Base-by-base conservation (phyloP, 2,329 filamentous ascomycete species). In the Pseudogymnoascus sp. region DNA sequence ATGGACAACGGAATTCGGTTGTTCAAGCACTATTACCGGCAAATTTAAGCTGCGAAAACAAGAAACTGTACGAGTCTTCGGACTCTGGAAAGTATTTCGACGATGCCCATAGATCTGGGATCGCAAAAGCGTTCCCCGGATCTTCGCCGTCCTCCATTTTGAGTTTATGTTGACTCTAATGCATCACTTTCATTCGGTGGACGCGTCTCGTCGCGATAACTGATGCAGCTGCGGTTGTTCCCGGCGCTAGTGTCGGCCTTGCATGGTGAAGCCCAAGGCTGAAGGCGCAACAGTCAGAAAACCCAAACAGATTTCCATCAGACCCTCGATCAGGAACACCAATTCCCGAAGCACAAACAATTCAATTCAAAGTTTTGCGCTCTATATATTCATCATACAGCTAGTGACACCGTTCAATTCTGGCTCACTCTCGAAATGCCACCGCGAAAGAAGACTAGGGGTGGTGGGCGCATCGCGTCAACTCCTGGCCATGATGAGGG, bases 401-500 rank as follows among this genome's bases (percentile, higher is more conserved):
- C 42, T 45, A 60, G 37, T 11, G 31, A 37, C 31, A 18, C 42
- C 18, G 12, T 8, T 16, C 34, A 42, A 60, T 47, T 21, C 45
- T 16, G 14, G 5, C 10, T 21, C n/a, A 14, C 5, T 4, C 16
- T 31, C 42, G n/a, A 26, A 54, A 91, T 91, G 88, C 85, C 87
- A 63, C 88, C 87, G 1, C 83, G 85, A 67, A 92, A 91, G 75
- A 88, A 85, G 70, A 81, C 82, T 39, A 87, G 84, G 70, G 77
- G 73, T 60, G 74, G 80, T 68, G 76, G 80, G 51, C 80, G 79
- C 62, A 80, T 83, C 34, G 79, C 81, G 60, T 83, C 84, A 12
- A 87, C 85, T n/a, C 82, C 80, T 3, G 59, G 78, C 76, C 72
- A 75, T 68, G 81, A 86, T 69, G 83, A 86, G 64, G 51, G 51